phyloP scores from a whole-genome alignment of 2,329 filamentous ascomycete species.

The Geosmithia flava region DNA sequence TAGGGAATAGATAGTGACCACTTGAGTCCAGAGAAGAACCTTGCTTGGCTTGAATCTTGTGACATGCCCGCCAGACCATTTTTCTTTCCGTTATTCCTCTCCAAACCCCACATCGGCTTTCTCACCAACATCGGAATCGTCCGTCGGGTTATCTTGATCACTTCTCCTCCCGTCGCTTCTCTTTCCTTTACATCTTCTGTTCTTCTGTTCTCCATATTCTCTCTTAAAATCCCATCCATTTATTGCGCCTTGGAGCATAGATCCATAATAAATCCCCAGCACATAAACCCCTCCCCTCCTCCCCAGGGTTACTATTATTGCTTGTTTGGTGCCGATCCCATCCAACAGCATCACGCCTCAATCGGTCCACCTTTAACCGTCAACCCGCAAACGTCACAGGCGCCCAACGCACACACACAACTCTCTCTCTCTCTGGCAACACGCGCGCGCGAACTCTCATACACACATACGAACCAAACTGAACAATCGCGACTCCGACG shows the following conservation, averaged over 20 bases:
- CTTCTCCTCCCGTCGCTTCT: too few relatives aligned
- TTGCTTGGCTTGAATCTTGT: too few relatives aligned
- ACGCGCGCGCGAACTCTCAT: neutral
- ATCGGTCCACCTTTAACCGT: slow-evolving; percentile 10
- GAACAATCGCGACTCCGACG: too few relatives aligned
- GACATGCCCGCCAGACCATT: too few relatives aligned
- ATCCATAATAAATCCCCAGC: too few relatives aligned
- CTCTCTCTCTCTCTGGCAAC: neutral
- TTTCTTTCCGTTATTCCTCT: too few relatives aligned
- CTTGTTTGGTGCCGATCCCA: neutral
- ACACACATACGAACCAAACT: neutral
- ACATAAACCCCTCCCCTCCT: neutral
- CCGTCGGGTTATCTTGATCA: too few relatives aligned
- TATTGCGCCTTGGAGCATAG: neutral
- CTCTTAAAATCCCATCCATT: neutral
- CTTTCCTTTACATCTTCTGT: neutral
- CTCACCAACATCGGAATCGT: too few relatives aligned
- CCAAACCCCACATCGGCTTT: too few relatives aligned
- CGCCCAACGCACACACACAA: neutral
- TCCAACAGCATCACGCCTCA: neutral
- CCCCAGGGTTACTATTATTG: neutral
- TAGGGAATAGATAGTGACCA: too few relatives aligned
- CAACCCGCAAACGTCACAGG: slow-evolving; percentile 2
- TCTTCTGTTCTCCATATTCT: neutral
- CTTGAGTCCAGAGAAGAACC: too few relatives aligned